Base-by-base conservation (phyloP, 2,329 filamentous ascomycete species). In the Colletotrichum kahawae region DNA sequence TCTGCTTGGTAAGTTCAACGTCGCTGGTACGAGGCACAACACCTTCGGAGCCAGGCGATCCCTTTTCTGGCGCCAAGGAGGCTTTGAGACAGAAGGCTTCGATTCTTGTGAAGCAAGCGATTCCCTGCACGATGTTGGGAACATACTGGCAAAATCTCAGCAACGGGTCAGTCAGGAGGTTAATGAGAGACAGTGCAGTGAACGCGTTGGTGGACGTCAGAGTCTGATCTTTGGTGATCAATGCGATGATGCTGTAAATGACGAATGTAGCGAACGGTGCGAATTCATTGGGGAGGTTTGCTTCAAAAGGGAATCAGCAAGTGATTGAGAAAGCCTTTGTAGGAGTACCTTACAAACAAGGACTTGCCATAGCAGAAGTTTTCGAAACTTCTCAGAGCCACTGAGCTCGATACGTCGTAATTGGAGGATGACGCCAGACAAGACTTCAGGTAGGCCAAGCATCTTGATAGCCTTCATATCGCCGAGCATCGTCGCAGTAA, bases 381-480 rank as follows among this genome's bases (percentile, higher is more conserved):
- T 68, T 29, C 79, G 68, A 74, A 75, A 81, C 24, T 67, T 77
- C 27, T 75, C 76, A 2, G 79, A 80, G 18, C 13, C 71, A 74
- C 64, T 67, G 4, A 80, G 54, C 24, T 81, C 80, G 14, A 34
- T 16, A 7, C 63, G 73, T n/a, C 80, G 76, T 18, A 80, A 16
- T 8, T 72, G 67, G 18, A 75, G 60, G 12, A 80, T 75, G 16
- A 76, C 67, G 1, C 38, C 24, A 36, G 78, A 79, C 82, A 77
- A 86, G 5, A 83, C 83, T 16, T 85, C 80, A 48, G 83, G 85
- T 5, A 90, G 77, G 0, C 88, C 88, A 2, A 86, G 82, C 76
- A 90, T 85, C 78, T 89, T 90, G 70, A 90, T 83, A 9, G 84
- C 85, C 77, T 89, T 90, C 82, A 91, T 89, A 12, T 85, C 85